Evolutionary conservation across 2,329 filamentous ascomycete genomes (phyloP), one percentile per base, ranked within the genome.

Genomic region (Phialophora chinensis): DNA sequence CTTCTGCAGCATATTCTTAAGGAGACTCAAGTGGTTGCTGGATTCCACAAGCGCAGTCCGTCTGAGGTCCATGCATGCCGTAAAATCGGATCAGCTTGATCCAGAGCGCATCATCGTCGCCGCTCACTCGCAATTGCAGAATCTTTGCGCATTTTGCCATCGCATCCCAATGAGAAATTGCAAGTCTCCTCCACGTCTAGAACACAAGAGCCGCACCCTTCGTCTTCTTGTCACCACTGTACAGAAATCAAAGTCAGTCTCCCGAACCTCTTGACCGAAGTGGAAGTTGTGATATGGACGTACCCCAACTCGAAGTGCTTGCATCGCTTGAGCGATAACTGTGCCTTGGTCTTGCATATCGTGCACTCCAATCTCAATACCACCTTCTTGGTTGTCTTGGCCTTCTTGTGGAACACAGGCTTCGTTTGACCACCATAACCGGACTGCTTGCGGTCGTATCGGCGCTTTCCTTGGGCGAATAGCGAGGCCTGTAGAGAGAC

Each of bases 381-480:
- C 78, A 99, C 91, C 91, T 99, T 99, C 92, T 99, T 99, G 82
- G 95, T 99, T 77, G 95, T 99, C 91, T 99, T 99, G 76, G 95
- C 95, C 88, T 97, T 98, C 91, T 98, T 99, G 92, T 98, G 95
- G 91, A 98, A 99, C 80, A 99, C 93, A 78, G 96, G 95, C 88
- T 99, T 99, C 80, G 95, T 99, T 88, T 99, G 95, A 93, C 95
- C 95, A 92, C 95, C 95, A 82, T 97, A 98, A 91, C 94, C 94
- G 82, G 90, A 92, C 87, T 98, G 94, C 88, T 98, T 98, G 81
- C 93, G 89, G 86, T 96, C 93, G 87, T 98, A 98, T 90, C 94
- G 93, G 85, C 94, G 92, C 91, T 98, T 99, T 89, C 94, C 94
- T 89, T 99, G 94, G 75, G 93, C 93, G 87, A 93, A 96, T 75